Percentiles rank a stretch among this genome's conserved stretches.
Evolutionary conservation across 352 stramenopile species (phyloP).

Genomic region (Phytophthora parvispora): DNA sequence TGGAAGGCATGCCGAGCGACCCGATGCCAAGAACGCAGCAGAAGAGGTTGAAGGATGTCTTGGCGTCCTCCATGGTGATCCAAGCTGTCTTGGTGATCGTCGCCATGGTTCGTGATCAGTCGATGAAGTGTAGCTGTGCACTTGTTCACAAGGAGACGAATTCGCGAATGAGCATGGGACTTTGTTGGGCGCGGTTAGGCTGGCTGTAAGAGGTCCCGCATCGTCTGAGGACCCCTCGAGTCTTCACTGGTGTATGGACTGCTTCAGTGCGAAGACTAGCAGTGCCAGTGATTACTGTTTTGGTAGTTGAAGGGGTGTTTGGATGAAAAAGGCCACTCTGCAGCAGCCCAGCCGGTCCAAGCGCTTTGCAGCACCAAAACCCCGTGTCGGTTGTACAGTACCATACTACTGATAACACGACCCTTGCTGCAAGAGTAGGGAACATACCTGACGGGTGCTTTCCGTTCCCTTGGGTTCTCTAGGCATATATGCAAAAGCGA

Average conservation of each 20-base stretch:
- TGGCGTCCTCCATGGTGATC: neutral
- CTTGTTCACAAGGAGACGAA: neutral
- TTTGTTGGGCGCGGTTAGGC: neutral
- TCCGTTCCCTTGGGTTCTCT: too few species aligned
- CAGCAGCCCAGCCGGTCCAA: neutral
- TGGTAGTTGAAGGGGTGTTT: neutral
- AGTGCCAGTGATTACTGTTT: neutral
- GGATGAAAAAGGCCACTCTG: neutral
- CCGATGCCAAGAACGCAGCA: constrained; percentile 24
- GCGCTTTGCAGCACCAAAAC: too few species aligned
- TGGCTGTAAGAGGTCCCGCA: neutral
- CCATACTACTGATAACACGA: too few species aligned
- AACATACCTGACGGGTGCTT: too few species aligned
- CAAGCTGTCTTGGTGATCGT: neutral
- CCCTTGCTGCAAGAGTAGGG: too few species aligned
- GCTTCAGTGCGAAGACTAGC: too few species aligned
- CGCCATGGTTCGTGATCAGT: neutral
- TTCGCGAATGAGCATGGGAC: neutral
- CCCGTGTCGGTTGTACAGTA: too few species aligned
- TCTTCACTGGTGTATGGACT: too few species aligned
- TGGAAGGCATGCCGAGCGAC: constrained; percentile 25
- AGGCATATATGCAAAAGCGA: too few species aligned
- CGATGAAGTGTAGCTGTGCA: too few species aligned
- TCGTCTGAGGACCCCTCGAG: too few species aligned
- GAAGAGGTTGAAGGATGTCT: constrained; percentile 26